Conservation (phyloP, 139 green algal species). For the Micractinium conductrix region DNA sequence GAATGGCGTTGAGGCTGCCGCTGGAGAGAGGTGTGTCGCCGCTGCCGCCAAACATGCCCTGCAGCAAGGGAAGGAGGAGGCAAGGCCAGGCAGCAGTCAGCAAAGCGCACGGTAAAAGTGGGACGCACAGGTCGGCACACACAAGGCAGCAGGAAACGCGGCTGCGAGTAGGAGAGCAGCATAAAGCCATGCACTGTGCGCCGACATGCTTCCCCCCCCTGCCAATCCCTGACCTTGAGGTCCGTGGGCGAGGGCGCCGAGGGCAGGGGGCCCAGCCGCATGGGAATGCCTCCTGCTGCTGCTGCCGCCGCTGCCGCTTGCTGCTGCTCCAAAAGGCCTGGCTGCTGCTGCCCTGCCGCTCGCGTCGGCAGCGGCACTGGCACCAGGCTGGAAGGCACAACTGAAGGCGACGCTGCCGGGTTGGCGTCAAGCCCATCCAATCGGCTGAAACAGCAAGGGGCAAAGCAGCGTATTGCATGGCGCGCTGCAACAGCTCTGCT, state of each 20-base stretch:
- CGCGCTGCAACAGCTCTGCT: too few species aligned
- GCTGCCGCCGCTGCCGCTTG: too few species aligned
- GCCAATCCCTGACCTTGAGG: conserved; percentile 10
- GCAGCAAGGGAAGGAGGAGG: not conserved
- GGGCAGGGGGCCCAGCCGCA: conserved; percentile 5
- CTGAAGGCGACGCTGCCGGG: not conserved
- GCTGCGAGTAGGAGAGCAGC: too few species aligned
- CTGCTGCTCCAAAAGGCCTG: not conserved
- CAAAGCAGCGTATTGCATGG: too few species aligned
- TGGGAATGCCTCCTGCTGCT: not conserved
- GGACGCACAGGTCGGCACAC: too few species aligned
- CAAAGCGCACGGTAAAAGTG: not conserved
- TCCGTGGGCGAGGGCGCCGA: conserved; percentile 1
- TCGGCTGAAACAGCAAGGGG: too few species aligned
- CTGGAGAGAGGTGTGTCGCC: conserved; percentile 16
- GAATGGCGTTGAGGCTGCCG: conserved; percentile 9
- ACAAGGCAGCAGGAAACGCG: not conserved
- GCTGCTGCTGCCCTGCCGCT: not conserved
- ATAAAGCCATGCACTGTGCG: too few species aligned
- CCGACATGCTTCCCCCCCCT: too few species aligned
- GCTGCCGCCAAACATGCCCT: conserved; percentile 28
- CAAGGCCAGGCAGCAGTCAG: not conserved
- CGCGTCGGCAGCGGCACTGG: conserved; percentile 5
- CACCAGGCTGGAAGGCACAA: not conserved
- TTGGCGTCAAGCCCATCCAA: not conserved